Evolutionary conservation across 1,284 basidiomycete species (phyloP).

Genomic region (Laetiporus sulphureus): DNA sequence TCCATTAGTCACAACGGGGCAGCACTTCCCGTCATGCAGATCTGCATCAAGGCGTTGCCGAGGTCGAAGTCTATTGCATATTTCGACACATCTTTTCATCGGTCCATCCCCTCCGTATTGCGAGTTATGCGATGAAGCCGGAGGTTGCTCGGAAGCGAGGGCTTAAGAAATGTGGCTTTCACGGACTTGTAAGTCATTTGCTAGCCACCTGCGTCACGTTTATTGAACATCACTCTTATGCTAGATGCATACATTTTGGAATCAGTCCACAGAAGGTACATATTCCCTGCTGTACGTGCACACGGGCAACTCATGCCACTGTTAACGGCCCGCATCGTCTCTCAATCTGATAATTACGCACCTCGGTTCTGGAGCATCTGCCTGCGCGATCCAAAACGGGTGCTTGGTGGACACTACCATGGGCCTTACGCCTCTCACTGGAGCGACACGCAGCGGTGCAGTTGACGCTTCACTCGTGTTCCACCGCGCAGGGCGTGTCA

Average conservation of each 20-base stretch:
- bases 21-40: constrained; percentile 53
- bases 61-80: constrained; percentile 55
- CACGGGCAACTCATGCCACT: no score
- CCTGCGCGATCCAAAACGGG: constrained; percentile 65
- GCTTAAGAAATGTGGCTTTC: constrained; percentile 84
- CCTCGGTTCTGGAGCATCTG: constrained; percentile 82
- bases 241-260: no score
- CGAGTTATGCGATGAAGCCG: constrained; percentile 72
- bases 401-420: constrained; percentile 76
- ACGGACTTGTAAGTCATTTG: no score
- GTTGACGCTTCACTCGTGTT: constrained; percentile 84
- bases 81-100: no score
- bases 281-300: no score
- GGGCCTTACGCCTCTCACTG: constrained; percentile 74
- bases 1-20: constrained; percentile 56
- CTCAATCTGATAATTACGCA: constrained; percentile 75
- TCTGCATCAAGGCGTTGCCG: constrained; percentile 58
- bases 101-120: constrained; percentile 66
- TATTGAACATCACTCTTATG: no score
- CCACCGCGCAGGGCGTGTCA: constrained; percentile 58
- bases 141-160: constrained; percentile 54
- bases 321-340: constrained; percentile 31
- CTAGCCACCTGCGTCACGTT: no score
- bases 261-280: no score
- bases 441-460: constrained; percentile 78